A percentile compares a stretch with the other conserved stretches of the same genome.
These are phyloP conservation scores for Pseudogymnoascus sp. DNA, from an alignment of 2,329 filamentous ascomycete species.

Conservation along the genomic window DNA sequence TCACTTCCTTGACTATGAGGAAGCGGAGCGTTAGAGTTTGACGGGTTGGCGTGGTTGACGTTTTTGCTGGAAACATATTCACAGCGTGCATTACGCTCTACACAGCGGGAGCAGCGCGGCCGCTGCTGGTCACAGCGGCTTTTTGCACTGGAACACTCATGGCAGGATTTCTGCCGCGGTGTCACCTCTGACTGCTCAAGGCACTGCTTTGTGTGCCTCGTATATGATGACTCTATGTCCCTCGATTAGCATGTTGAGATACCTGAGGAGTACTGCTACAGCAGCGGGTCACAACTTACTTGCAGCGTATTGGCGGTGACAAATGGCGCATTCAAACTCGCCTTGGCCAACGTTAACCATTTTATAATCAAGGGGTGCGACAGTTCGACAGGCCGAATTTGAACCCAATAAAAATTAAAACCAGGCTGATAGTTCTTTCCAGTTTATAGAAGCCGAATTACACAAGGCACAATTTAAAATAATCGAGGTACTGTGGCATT, in stretches of 20 bases:
- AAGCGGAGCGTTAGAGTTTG: neutral
- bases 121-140: conserved; percentile 24
- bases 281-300: conserved; percentile 6
- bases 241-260: neutral
- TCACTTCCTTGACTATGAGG: neutral
- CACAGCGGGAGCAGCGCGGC: conserved; percentile 24
- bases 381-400: neutral
- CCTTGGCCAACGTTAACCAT: conserved; percentile 1
- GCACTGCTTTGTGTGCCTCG: conserved; percentile 12
- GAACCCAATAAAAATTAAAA: neutral
- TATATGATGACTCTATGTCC: conserved; percentile 10
- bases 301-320: conserved; percentile 10
- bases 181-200: neutral
- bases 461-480: neutral
- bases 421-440: neutral
- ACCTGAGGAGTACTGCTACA: neutral
- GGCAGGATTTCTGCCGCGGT: conserved; percentile 25
- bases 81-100: conserved; percentile 18
- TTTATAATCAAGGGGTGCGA: neutral
- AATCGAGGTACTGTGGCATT: neutral
- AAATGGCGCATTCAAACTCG: conserved; percentile 10
- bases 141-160: conserved; percentile 24
- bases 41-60: neutral
- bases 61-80: conserved; percentile 17
- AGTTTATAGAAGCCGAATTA: neutral